Base-by-base conservation (phyloP, 192 early-diverging fungal species). In the Coemansia sp. region DNA sequence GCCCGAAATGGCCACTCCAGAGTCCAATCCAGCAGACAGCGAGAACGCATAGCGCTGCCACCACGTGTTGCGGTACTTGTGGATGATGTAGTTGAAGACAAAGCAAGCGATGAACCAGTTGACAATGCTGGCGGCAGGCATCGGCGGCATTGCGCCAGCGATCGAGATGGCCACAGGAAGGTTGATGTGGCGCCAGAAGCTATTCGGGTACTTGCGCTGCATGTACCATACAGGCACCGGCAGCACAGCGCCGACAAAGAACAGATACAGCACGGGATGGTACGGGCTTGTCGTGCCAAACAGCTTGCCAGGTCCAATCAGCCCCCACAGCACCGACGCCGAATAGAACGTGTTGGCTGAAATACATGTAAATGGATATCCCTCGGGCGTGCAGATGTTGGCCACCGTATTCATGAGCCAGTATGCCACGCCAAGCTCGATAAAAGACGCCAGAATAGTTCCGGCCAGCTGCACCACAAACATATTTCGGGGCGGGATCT, bases 401-500 rank as follows among this genome's bases (percentile, higher is more conserved):
- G 76, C 62, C 17, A 89, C 85, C 19, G 81, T 77, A 56, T 62
- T 78, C 85, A 90, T 86, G 49, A 91, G 67, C 70, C 86, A 91
- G 22, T 83, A 85, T 2, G 86, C 87, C 15, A 89, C 90, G 1
- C 81, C 85, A 29, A 90, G 82, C 51, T 90, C 86, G 3, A 92
- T 78, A 54, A 90, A 78, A 12, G 87, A 88, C 4, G 88, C 89
- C 10, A 87, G 47, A 19, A 93, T 49, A 0, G 91, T 93, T 17
- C 91, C 89, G 4, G 73, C 64, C 27, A 90, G 67, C 70, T 95
- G 93, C 54, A 87, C 87, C 24, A 83, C 77, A 71, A 95, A 92
- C 87, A 95, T 89, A 43, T 89, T 79, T 19, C 87, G 78, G 22
- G 94, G 94, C 54, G 91, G 87, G n/a, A 92, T 83, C 78, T 92